Base-by-base conservation (phyloP, 257 asterid species). In the Nicotiana attenuata region DNA sequence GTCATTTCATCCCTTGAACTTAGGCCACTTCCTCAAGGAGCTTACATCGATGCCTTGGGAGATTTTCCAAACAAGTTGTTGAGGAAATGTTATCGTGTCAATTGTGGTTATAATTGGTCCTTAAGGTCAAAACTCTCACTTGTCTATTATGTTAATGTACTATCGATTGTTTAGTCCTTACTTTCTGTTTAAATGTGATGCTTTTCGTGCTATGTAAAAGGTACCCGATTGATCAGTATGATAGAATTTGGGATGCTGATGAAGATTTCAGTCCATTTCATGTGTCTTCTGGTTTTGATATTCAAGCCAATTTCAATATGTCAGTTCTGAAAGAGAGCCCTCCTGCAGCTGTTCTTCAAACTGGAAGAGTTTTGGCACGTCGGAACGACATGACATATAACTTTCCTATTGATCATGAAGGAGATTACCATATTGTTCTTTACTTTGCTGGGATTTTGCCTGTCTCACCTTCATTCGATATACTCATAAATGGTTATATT, bases 401-500 rank as follows among this genome's bases (percentile, higher is more conserved):
- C 52, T 88, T 93, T 63, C 97, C 97, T 33, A 86, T 95, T 41
- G 94, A 90, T 81, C 90, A 83, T 52, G 87, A 50, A 66, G 97
- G 97, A 86, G 96, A 93, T 82, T 95, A 91, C 91, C 88, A 90
- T 59, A 88, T 93, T 82, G 91, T 92, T 68, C 95, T 95, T n/a
- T 95, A 95, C 88, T 93, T 95, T 83, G 97, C 98, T 28, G 99
- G 99, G 19, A 92, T 95, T 81, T 86, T 95, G 35, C 98, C 97
- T 0, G 96, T 93, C 5, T 86, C 94, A 33, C 97, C 99, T 1
- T 78, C 97, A 33, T 95, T 95, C 19, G 94, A 92, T 84, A 86
- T 95, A 10, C 61, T 93, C 45, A 89, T 95, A 22, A 95, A 95
- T 6, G 96, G 91, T 14, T 88, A 87, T 4, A 73, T 90, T 20